Evolutionary conservation across 2,329 filamentous ascomycete genomes (phyloP).

Genomic region (Orbilia ellipsospora): DNA sequence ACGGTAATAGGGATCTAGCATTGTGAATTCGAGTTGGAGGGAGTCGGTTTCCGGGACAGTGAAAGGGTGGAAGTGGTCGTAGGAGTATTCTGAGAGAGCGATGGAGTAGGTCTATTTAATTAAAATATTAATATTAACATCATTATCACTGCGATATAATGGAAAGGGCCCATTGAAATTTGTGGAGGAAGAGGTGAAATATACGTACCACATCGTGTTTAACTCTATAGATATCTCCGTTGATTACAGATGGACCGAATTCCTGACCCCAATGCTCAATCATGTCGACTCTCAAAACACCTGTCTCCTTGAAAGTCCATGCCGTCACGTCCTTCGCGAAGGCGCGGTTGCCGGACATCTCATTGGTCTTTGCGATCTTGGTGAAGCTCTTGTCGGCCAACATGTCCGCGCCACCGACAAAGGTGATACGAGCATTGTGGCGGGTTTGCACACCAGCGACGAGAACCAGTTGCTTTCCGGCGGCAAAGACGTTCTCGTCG

Average conservation of each 20-base stretch:
- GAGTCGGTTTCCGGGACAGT: slow-evolving; percentile 75
- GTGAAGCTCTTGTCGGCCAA: slow-evolving; percentile 90
- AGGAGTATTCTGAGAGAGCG: slow-evolving; percentile 84
- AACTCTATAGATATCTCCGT: slow-evolving; percentile 90
- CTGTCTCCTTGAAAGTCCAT: slow-evolving; percentile 97
- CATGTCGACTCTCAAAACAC: slow-evolving; percentile 84
- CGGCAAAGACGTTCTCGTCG: slow-evolving; percentile 80
- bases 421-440: slow-evolving; percentile 88
- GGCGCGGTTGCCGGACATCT: slow-evolving; percentile 78
- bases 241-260: slow-evolving; percentile 65
- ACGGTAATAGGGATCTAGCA: slow-evolving; percentile 97
- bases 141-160: not conserved
- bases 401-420: slow-evolving; percentile 87
- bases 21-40: slow-evolving; percentile 95
- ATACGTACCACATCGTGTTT: slow-evolving; percentile 93
- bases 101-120: slow-evolving; percentile 78
- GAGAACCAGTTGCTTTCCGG: slow-evolving; percentile 83
- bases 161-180: not conserved
- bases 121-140: not conserved
- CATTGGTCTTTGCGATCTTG: slow-evolving; percentile 74
- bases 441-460: slow-evolving; percentile 89
- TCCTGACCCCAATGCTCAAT: slow-evolving; percentile 77
- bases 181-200: not conserved
- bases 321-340: slow-evolving; percentile 86
- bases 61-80: slow-evolving; percentile 80